These are phyloP conservation scores for Daldinia caldariorum DNA, from an alignment of 495 filamentous ascomycete genomes.

Conservation along the genomic window DNA sequence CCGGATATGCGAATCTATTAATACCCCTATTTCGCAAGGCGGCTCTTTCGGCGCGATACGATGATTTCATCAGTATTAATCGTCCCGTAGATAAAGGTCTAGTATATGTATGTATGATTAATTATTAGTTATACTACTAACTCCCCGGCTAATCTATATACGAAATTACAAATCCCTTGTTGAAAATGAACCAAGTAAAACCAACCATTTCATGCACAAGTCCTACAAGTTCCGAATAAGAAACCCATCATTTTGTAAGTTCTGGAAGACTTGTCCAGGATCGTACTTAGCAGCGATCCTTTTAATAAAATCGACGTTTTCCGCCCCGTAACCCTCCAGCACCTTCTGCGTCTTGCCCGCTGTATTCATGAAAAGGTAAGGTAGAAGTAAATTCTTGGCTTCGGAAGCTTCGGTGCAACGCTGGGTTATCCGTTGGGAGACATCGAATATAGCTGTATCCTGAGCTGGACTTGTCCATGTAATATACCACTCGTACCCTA, in stretches of 20 bases:
- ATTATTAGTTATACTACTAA: conserved; percentile 8
- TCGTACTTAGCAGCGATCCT: conserved; percentile 56
- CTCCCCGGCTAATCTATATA: conserved; percentile 12
- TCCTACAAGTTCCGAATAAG: conserved; percentile 32
- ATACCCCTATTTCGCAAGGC: background rate
- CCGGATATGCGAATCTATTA: background rate
- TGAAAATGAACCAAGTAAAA: conserved; percentile 9
- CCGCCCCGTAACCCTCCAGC: conserved; percentile 55
- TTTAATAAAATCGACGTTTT: conserved; percentile 50
- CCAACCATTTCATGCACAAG: background rate
- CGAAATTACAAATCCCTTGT: background rate
- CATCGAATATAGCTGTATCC: conserved; percentile 20
- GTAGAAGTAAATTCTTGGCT: conserved; percentile 53
- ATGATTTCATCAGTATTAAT: too few species aligned
- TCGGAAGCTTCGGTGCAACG: conserved; percentile 52
- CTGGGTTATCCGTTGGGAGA: conserved; percentile 29
- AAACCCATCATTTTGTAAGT: conserved; percentile 54
- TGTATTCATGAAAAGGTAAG: conserved; percentile 68
- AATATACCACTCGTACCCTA: conserved; percentile 42
- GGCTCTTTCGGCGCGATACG: background rate
- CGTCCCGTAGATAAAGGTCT: background rate
- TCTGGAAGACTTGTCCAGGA: conserved; percentile 53
- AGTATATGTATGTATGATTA: background rate
- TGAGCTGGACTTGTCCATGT: conserved; percentile 27
- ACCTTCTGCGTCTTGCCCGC: conserved; percentile 55